Conservation (phyloP, 108 stramenopile species). For the Hondaea fermentalgiana region DNA sequence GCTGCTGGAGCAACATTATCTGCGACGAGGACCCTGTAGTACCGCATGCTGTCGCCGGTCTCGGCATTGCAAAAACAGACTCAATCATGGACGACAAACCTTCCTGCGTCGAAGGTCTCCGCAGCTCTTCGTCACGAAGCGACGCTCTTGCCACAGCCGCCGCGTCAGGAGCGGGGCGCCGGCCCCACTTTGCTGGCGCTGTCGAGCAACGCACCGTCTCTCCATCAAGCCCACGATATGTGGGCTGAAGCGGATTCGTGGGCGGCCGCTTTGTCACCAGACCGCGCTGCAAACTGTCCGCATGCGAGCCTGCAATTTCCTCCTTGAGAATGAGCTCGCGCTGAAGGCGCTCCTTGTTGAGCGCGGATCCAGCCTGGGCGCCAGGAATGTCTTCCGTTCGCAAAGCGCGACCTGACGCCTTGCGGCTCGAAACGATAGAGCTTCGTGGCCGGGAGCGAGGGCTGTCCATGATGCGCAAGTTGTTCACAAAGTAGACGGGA, state of each 20-base stretch:
- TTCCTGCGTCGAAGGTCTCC: no score
- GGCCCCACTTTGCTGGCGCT: not conserved
- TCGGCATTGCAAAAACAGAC: no score
- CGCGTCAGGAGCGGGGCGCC: not conserved
- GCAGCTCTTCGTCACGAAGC: no score
- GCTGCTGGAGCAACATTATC: no score
- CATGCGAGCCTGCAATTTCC: not conserved
- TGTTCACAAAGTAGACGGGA: not conserved
- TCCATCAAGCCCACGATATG: not conserved
- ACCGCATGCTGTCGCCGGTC: no score
- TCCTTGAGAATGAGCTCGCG: not conserved
- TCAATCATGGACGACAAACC: no score
- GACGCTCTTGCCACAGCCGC: no score
- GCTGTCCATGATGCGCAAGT: not conserved
- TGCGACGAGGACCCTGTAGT: no score
- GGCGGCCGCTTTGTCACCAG: not conserved
- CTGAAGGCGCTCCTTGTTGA: not conserved
- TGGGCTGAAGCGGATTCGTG: not conserved
- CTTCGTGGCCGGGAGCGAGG: not conserved
- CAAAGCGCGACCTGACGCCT: not conserved
- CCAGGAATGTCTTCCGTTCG: not conserved
- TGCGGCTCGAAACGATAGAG: not conserved
- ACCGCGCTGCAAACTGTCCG: not conserved
- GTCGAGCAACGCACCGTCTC: not conserved
- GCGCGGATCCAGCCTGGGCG: not conserved